These are phyloP conservation scores for Nemania abortiva DNA, from an alignment of 2,329 filamentous ascomycete species.

Conservation along the genomic window DNA sequence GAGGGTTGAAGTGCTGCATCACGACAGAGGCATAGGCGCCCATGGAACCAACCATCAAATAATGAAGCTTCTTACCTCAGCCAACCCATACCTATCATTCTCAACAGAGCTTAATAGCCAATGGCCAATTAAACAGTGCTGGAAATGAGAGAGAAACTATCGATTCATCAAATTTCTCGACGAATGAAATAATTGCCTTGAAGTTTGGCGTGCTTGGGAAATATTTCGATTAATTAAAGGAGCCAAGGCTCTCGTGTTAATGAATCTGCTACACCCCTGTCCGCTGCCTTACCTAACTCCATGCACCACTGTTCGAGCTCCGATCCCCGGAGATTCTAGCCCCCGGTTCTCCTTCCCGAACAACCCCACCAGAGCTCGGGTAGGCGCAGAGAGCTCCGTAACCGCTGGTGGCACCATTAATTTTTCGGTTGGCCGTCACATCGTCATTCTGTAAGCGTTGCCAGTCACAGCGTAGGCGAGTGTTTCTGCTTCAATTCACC, in stretches of 20 bases:
- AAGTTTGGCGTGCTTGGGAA: background rate
- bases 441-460: constrained; percentile 2
- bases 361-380: constrained; percentile 32
- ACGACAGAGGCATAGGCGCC: background rate
- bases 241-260: background rate
- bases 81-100: no score
- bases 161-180: background rate
- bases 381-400: constrained; percentile 25
- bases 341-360: constrained; percentile 6
- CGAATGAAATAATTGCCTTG: background rate
- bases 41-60: background rate
- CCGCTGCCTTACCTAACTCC: background rate
- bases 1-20: background rate
- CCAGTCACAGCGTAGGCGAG: background rate
- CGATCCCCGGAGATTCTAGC: constrained; percentile 29
- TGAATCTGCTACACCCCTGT: background rate
- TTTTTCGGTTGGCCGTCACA: constrained; percentile 27
- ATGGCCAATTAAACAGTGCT: background rate
- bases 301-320: constrained; percentile 14
- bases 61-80: no score
- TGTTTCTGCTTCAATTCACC: constrained; percentile 21
- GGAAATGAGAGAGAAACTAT: background rate
- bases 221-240: constrained; percentile 21
- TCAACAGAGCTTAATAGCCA: background rate
- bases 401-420: constrained; percentile 29